Conservation (phyloP, 768 basidiomycete species). For the Lactarius akahatsu region DNA sequence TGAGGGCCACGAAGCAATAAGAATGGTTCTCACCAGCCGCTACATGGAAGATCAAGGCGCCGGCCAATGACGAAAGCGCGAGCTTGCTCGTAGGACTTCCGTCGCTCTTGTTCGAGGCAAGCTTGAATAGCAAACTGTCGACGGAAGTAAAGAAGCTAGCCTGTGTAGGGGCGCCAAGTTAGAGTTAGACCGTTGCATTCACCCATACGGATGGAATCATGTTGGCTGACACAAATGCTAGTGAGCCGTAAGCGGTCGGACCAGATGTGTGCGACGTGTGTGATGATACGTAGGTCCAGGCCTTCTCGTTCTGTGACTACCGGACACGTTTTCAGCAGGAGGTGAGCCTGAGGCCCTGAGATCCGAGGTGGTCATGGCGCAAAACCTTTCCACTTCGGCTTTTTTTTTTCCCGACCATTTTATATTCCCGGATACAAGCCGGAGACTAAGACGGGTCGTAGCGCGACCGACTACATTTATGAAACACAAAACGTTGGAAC, state of each 20-base stretch:
- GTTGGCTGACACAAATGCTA: slow-evolving; percentile 21
- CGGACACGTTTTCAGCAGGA: background rate
- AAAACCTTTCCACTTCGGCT: too few species aligned
- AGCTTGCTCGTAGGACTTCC: slow-evolving; percentile 3
- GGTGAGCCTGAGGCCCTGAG: background rate
- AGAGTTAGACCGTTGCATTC: slow-evolving; percentile 2
- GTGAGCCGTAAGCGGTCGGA: slow-evolving; percentile 23
- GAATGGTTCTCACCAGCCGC: slow-evolving; percentile 23
- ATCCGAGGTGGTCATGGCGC: too few species aligned
- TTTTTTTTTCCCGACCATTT: too few species aligned
- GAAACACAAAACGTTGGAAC: too few species aligned
- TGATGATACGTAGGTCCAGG: slow-evolving; percentile 2
- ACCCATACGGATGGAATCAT: background rate
- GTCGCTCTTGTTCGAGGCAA: background rate
- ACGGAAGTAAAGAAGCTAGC: slow-evolving; percentile 27
- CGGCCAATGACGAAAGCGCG: slow-evolving; percentile 19
- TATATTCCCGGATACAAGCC: too few species aligned
- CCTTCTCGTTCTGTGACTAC: background rate
- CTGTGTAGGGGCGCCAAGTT: slow-evolving; percentile 3
- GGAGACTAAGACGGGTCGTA: too few species aligned
- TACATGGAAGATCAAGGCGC: slow-evolving; percentile 28
- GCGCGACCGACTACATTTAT: too few species aligned
- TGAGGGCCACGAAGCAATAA: background rate
- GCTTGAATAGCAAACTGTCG: slow-evolving; percentile 20
- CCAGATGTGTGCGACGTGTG: slow-evolving; percentile 24